Conservation (phyloP, 208 protist genomes). For the Wallacemonas sp. region DNA sequence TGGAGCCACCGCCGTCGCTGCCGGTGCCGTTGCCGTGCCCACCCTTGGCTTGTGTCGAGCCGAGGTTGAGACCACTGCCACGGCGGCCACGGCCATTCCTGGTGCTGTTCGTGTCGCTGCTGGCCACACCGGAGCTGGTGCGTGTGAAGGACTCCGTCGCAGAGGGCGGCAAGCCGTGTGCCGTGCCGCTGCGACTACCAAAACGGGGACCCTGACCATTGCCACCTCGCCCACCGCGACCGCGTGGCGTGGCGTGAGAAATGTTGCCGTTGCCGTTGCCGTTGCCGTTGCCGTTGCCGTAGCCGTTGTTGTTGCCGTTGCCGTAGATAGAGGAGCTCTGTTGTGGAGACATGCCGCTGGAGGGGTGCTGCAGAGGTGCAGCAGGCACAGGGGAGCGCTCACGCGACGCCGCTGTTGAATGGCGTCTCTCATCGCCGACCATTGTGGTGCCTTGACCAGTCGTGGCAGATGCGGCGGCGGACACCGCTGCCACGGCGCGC, state of each 20-base stretch:
- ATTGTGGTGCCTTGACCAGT: no score
- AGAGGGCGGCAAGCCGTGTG: neutral
- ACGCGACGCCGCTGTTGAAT: no score
- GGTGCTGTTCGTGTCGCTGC: constrained; percentile 18
- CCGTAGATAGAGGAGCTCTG: no score
- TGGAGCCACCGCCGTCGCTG: neutral
- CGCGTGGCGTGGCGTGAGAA: neutral
- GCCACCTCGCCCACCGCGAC: constrained; percentile 4
- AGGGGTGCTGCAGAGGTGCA: neutral
- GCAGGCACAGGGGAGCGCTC: neutral
- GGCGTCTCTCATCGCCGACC: no score
- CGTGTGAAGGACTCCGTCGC: constrained; percentile 1
- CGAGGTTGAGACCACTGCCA: neutral
- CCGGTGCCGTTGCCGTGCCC: no score
- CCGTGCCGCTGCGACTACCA: neutral
- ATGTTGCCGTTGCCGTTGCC: no score
- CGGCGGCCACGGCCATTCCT: neutral
- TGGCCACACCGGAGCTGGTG: constrained; percentile 1
- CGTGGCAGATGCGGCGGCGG: neutral
- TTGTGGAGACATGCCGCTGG: no score
- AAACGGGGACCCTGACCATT: neutral
- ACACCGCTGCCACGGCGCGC: neutral
- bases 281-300: constrained; percentile 9
- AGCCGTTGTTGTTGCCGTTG: constrained; percentile 1
- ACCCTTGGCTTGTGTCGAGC: no score